Base-by-base conservation (phyloP, 257 asterid species). In the Schizonepeta tenuifolia region DNA sequence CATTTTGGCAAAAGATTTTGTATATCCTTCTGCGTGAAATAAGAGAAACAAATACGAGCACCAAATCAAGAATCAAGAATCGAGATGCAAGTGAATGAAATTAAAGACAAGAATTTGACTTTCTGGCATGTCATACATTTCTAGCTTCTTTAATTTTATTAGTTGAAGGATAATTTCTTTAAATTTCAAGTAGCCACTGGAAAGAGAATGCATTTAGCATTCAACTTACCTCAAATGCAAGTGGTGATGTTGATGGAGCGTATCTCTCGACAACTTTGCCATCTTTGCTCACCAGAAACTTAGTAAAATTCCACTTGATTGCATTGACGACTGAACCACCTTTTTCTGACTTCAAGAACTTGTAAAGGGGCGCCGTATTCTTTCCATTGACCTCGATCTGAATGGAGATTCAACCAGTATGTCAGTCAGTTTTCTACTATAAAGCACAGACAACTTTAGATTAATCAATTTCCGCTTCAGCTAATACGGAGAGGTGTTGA, bases 221-320 rank as follows among this genome's bases (percentile, higher is more conserved):
- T 17, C 33, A n/a, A 3, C 40, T 33, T 35, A 86, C 97, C 97
- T 92, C 98, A 55, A 92, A 77, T 43, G 88, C 77, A 55, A 90
- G 90, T 26, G 98, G 97, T 17, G 96, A 74, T 7, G 93, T 92
- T 40, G 76, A 76, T 35, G 98, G 96, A 36, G 84, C 83, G 58
- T 90, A 92, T 82, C 98, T 81, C 77, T 73, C 85, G 67, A 87
- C 88, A 49, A 92, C 88, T 69, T 87, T 87, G 56, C 98, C 98
- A 69, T 85, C 84, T 79, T 82, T 90, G 83, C 81, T 83, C 24
- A 92, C 88, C 74, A 92, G 81, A 79, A 90, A 92, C 80, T 92
- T 92, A 0, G 98, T 85, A 70, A 92, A 92, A 82, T 92, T 92
- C 96, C 98, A 92, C 75, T 92, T 90, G 73, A 90, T 88, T 60